These are phyloP conservation scores for Hericium coralloides DNA, from an alignment of 768 basidiomycete species.

Conservation along the genomic window DNA sequence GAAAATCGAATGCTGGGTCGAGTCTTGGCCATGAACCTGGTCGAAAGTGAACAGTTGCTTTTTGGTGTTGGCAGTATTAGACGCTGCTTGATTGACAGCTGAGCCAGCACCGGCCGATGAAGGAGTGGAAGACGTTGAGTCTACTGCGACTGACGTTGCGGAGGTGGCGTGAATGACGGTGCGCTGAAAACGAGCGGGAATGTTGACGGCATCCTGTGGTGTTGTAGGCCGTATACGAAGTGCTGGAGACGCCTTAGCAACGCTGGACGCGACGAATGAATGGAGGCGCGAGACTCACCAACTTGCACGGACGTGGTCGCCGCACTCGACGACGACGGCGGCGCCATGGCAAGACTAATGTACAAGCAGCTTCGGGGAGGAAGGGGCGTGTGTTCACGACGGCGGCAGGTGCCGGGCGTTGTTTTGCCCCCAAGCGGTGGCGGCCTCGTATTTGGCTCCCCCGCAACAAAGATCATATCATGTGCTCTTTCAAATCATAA, in stretches of 20 bases:
- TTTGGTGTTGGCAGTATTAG: conserved; percentile 38
- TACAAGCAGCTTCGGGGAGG: conserved; percentile 7
- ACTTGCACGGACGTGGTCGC: conserved; percentile 90
- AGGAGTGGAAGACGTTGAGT: conserved; percentile 49
- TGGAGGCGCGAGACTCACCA: conserved; percentile 45
- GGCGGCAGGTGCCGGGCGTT: neutral
- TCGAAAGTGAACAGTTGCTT: conserved; percentile 89
- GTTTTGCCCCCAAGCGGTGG: neutral
- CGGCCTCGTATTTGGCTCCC: neutral
- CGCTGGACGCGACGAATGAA: conserved; percentile 12
- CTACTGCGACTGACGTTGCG: conserved; percentile 73
- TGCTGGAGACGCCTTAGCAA: conserved; percentile 34
- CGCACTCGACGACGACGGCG: conserved; percentile 51
- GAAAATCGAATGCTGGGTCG: conserved; percentile 82
- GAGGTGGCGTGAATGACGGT: conserved; percentile 75
- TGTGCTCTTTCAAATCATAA: too few species aligned
- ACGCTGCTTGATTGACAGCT: conserved; percentile 31
- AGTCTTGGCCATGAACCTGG: conserved; percentile 82
- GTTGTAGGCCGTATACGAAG: conserved; percentile 88
- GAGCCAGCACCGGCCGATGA: conserved; percentile 42
- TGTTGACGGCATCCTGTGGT: conserved; percentile 71
- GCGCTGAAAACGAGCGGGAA: conserved; percentile 91
- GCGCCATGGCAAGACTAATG: conserved; percentile 46
- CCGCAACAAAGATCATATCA: too few species aligned
- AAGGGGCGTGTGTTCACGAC: neutral